Evolutionary conservation across 768 basidiomycete genomes (phyloP), one percentile per base, ranked within the genome.

Genomic region (Boletus subparvulus): DNA sequence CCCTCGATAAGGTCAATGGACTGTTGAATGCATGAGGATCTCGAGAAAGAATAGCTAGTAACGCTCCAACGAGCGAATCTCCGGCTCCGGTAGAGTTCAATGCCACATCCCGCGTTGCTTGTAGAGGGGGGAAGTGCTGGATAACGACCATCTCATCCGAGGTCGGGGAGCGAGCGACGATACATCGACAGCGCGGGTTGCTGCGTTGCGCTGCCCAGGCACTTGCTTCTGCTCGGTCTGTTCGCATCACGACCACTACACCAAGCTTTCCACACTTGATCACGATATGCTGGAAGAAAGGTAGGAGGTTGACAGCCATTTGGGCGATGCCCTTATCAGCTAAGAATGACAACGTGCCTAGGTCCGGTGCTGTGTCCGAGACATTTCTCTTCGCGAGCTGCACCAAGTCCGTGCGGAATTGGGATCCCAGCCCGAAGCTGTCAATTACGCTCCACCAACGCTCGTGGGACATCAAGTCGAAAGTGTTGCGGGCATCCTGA

Each of bases 81-180:
- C 95, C 95, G 1, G 92, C 94, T 2, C 96, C 96, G 0, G 95
- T 98, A 10, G 92, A 91, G 61, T 87, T 94, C 21, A 87, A 73
- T 11, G 77, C 63, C 26, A 69, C 64, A 16, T 69, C 67, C 4
- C 57, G 65, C 11, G 81, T 72, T 16, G 75, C 59, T 1, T 71
- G 66, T 17, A 80, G 62, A 9, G 91, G 78, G 12, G 90, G 83
- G 69, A 88, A 93, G 67, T 94, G 89, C 41, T 85, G 84, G 32
- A 95, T 46, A 7, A 90, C 78, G 9, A 92, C 66, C 5, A 80
- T 72, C 54, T 83, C 80, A 9, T 69, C 68, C 16, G 76, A 74
- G 4, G 67, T 68, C 24, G 72, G 72, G 9, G 82, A 83, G 28
- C 74, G 79, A 21, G 78, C 78, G 16, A 90, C 73, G 32, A 90